Evolutionary conservation across 345 rosid genomes (phyloP), one percentile per base, ranked within the genome.

Genomic region (Citrus unshiu): DNA sequence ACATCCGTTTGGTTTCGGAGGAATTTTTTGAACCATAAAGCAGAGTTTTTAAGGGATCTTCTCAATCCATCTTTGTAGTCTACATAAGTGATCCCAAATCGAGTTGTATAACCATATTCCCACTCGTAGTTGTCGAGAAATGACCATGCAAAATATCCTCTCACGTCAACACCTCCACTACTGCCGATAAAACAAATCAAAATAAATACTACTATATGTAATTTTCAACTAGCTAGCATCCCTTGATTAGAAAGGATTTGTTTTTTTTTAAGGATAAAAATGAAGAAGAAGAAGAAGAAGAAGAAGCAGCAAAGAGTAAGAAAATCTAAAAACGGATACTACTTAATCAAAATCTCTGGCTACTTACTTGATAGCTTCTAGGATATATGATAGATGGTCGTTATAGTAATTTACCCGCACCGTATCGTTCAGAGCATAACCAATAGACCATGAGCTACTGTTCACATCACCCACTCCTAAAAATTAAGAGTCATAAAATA

Each of bases 141-240:
- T 6, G 89, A 85, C 89, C 89, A 87, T 2, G 81, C 84, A 61
- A 79, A 85, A 72, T 78, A 87, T 37, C 88, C 90, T 49, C 81
- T 85, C 30, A 85, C 85, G 9, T 83, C 78, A 24, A 82, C 88
- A 56, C 90, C 90, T 35, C 81, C 83, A 78, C 86, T 81, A 65
- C 65, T 3, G 51, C 5, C 18, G 0, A 46, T 12, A 13, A 35
- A 35, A 46, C 18, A 12, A 46, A 46, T 46, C 51, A 3, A 0
- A 46, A 46, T 12, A 46, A 46, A 46, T 3, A 13, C 51, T 46
- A 46, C 18, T 1, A 3, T 13, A 13, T 1, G 0, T 46, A 46
- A 13, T 46, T 46, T 46, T 46, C 51, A 46, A 46, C 51, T 13
- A 12, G 16, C 51, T 46, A 12, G 18, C 1, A 46, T 46, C 18